phyloP scores from a whole-genome alignment of 2,329 filamentous ascomycete genomes.

The Decorospora gaudefroyi region DNA sequence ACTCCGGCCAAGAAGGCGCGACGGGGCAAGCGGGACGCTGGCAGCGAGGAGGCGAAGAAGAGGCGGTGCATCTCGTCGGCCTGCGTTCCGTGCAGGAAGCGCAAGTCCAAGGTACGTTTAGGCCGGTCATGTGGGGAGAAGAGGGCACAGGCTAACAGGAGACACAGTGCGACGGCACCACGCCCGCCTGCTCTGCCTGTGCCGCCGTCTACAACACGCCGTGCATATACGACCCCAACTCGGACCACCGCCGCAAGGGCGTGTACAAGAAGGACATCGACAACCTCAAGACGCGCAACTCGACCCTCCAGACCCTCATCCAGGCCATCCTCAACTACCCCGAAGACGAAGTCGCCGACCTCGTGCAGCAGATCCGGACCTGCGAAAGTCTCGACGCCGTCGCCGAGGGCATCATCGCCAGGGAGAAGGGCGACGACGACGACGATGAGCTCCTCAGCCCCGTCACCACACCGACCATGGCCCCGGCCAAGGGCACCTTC shows the following conservation, averaged over 20 bases:
- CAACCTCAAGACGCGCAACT: constrained; percentile 80
- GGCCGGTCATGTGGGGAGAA: too few relatives aligned
- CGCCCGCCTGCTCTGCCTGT: constrained; percentile 69
- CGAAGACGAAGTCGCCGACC: constrained; percentile 79
- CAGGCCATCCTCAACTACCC: constrained; percentile 90
- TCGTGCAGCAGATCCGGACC: constrained; percentile 85
- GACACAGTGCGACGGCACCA: constrained; percentile 71
- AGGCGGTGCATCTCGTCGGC: constrained; percentile 50
- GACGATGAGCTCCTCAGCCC: constrained; percentile 49
- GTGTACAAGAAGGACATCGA: constrained; percentile 95
- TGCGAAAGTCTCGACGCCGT: constrained; percentile 75
- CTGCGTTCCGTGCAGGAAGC: constrained; percentile 49
- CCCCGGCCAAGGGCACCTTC: constrained; percentile 50
- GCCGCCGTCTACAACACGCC: constrained; percentile 88
- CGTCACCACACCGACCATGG: constrained; percentile 44
- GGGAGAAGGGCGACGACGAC: constrained; percentile 54
- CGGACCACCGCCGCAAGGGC: constrained; percentile 92
- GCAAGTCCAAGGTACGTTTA: constrained; percentile 48
- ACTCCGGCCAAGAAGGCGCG: constrained; percentile 41
- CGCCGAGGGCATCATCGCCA: constrained; percentile 62
- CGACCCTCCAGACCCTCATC: constrained; percentile 88
- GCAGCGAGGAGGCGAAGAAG: constrained; percentile 51
- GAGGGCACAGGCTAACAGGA: constrained; percentile 16
- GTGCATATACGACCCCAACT: constrained; percentile 94
- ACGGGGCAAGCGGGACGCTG: constrained; percentile 42